phyloP scores from a whole-genome alignment of 1,139 yeast genomes.

The Kodamaea suecica region DNA sequence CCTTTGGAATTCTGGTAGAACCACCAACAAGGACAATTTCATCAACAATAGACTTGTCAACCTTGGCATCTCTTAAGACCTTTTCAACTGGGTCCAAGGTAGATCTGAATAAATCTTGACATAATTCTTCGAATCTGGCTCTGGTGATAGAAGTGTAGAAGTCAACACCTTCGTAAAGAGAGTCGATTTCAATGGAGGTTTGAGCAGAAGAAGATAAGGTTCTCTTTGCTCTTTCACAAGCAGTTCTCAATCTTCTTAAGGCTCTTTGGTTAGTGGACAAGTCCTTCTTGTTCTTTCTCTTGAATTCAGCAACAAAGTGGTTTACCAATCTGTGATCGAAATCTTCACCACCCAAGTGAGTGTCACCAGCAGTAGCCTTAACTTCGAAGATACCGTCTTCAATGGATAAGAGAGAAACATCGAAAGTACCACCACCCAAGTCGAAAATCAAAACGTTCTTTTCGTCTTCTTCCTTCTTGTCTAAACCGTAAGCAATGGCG shows the following conservation, averaged over 20 bases:
- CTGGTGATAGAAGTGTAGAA: constrained; percentile 40
- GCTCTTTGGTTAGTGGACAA: constrained; percentile 39
- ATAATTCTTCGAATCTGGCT: constrained; percentile 41
- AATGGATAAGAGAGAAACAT: constrained; percentile 87
- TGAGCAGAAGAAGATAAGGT: constrained; percentile 39
- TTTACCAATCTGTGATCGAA: constrained; percentile 47
- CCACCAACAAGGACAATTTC: constrained; percentile 43
- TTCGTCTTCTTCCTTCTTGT: constrained; percentile 64
- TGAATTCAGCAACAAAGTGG: constrained; percentile 37
- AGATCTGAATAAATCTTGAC: constrained; percentile 39
- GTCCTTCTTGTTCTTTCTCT: constrained; percentile 41
- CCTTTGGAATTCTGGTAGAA: constrained; percentile 42
- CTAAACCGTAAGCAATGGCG: constrained; percentile 62
- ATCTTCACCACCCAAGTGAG: constrained; percentile 95
- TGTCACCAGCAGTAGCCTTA: constrained; percentile 97
- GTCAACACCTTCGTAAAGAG: constrained; percentile 38
- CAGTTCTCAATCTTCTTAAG: constrained; percentile 41
- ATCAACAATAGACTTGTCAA: constrained; percentile 36
- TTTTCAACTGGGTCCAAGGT: constrained; percentile 41
- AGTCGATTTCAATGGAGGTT: constrained; percentile 38
- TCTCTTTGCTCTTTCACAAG: constrained; percentile 42
- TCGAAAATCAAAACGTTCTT: constrained; percentile 90
- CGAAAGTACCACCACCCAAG: constrained; percentile 98
- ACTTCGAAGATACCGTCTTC: constrained; percentile 97
- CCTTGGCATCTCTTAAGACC: constrained; percentile 40